phyloP scores from a whole-genome alignment of 2,329 filamentous ascomycete genomes.

The Neonectria punicea region DNA sequence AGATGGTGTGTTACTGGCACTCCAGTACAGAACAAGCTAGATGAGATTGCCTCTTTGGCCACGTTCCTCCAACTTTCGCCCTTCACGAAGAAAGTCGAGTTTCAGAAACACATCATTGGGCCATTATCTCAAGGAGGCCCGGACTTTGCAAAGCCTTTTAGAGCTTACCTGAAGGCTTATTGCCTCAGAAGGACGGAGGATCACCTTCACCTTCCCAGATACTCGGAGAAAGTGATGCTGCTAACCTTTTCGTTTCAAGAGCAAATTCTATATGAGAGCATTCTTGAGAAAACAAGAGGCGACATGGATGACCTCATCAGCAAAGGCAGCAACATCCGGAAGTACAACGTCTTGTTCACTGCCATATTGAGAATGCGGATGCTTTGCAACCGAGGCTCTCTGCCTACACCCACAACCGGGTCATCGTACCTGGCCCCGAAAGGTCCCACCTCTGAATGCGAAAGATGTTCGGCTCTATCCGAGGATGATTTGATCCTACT shows the following conservation, averaged over 20 bases:
- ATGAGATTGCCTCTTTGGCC: conserved; percentile 52
- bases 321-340: not conserved
- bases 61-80: conserved; percentile 23
- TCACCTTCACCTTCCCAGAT: conserved; percentile 8
- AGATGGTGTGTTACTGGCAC: conserved; percentile 66
- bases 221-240: not conserved
- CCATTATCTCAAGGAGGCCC: conserved; percentile 13
- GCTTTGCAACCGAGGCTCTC: conserved; percentile 20
- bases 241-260: conserved; percentile 7
- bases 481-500: conserved; percentile 3
- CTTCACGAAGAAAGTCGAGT: not conserved
- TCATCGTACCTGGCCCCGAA: not conserved
- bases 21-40: conserved; percentile 63
- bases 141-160: conserved; percentile 6
- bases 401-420: not conserved
- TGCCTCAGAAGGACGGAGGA: conserved; percentile 19
- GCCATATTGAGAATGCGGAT: conserved; percentile 14
- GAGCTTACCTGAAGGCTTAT: conserved; percentile 8
- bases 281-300: not conserved
- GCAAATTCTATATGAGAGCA: not conserved
- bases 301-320: conserved; percentile 12
- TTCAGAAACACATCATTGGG: conserved; percentile 7
- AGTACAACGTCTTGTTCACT: conserved; percentile 15
- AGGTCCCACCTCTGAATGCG: not conserved
- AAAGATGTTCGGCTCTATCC: conserved; percentile 7